Percentiles rank a stretch among this genome's conserved stretches.
phyloP scores from a whole-genome alignment of 768 basidiomycete species.

The Mycena metata region DNA sequence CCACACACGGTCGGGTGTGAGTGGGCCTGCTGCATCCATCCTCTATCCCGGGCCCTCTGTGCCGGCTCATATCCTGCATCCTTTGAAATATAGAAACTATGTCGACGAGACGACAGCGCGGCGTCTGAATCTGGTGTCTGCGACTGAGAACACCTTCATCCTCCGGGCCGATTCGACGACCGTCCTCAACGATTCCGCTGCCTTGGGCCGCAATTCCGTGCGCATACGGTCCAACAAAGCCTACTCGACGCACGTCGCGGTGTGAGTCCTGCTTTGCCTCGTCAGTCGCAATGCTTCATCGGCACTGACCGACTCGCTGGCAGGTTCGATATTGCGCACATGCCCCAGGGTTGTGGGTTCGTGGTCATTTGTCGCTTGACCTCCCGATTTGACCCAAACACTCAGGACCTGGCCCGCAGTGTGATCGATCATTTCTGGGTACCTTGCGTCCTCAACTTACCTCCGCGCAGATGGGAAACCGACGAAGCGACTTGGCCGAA shows the following conservation, averaged over 20 bases:
- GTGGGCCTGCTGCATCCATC: too few relatives aligned
- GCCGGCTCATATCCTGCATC: too few relatives aligned
- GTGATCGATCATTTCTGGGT: background rate
- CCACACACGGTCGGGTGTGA: too few relatives aligned
- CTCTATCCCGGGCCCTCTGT: too few relatives aligned
- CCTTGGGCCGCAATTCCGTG: constrained; percentile 62
- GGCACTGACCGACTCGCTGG: background rate
- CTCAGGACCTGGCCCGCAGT: constrained; percentile 65
- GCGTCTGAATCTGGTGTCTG: too few relatives aligned
- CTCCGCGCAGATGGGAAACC: constrained; percentile 57
- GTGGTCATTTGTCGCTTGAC: constrained; percentile 28
- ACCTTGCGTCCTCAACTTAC: constrained; percentile 15
- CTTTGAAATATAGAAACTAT: too few relatives aligned
- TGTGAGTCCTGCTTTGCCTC: constrained; percentile 53
- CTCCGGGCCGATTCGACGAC: too few relatives aligned
- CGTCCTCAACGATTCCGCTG: too few relatives aligned
- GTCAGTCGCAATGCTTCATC: background rate
- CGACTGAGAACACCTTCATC: too few relatives aligned
- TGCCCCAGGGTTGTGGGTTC: constrained; percentile 72
- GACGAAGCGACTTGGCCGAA: constrained; percentile 65
- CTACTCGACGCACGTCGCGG: constrained; percentile 66
- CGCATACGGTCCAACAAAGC: constrained; percentile 66
- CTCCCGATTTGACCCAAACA: too few relatives aligned
- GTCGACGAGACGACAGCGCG: too few relatives aligned
- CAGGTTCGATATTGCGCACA: constrained; percentile 66